Evolutionary conservation across 1,139 yeast species (phyloP).

Genomic region (Debaryomycetaceae sp.): DNA sequence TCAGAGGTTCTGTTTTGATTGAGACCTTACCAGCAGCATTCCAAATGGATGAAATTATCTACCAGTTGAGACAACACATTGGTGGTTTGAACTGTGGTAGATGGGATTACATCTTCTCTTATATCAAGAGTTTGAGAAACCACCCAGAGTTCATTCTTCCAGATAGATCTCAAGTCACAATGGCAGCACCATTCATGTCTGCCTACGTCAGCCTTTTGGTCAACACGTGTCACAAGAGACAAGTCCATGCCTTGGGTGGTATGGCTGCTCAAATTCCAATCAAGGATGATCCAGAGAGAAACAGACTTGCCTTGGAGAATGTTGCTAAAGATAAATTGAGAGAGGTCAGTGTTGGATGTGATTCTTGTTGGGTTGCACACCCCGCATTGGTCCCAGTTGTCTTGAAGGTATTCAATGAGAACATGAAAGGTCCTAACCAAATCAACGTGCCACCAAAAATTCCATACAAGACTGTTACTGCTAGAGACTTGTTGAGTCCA

Average conservation of each 20-base stretch:
- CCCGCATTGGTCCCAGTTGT: conserved; percentile 77
- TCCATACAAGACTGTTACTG: conserved; percentile 51
- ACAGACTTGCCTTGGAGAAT: conserved; percentile 65
- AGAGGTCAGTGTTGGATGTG: conserved; percentile 74
- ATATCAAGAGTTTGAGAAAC: conserved; percentile 64
- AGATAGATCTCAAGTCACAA: conserved; percentile 70
- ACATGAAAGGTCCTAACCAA: conserved; percentile 85
- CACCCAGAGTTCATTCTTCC: conserved; percentile 65
- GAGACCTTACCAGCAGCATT: conserved; percentile 76
- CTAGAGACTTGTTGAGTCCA: conserved; percentile 69
- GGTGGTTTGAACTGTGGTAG: conserved; percentile 80
- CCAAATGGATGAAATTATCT: conserved; percentile 80
- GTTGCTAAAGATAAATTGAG: conserved; percentile 71
- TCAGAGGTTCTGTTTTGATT: conserved; percentile 74
- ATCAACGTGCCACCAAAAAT: conserved; percentile 56
- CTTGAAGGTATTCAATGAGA: conserved; percentile 71
- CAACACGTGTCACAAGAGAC: conserved; percentile 70
- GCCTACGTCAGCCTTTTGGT: conserved; percentile 66
- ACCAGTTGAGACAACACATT: conserved; percentile 70
- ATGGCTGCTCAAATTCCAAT: conserved; percentile 85
- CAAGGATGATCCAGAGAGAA: conserved; percentile 63
- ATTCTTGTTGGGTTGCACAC: conserved; percentile 83
- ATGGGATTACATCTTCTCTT: conserved; percentile 79
- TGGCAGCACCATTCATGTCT: conserved; percentile 74
- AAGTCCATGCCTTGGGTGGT: conserved; percentile 81